These are phyloP conservation scores for Aeminium ludgeri DNA, from an alignment of 495 filamentous ascomycete genomes.

Conservation along the genomic window DNA sequence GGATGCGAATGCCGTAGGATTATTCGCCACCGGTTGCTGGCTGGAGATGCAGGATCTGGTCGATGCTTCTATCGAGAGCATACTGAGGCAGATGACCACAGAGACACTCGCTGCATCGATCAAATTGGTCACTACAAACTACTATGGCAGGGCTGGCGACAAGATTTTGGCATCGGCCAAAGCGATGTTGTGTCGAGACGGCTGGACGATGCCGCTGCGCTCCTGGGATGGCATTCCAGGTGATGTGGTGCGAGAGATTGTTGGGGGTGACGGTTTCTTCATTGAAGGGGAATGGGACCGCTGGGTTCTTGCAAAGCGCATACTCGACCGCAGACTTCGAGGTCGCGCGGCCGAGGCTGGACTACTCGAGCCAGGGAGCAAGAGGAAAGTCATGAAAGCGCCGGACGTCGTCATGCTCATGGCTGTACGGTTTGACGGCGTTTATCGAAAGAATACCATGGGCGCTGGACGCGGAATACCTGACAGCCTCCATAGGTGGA, in stretches of 20 bases:
- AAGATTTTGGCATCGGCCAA: slow-evolving; percentile 39
- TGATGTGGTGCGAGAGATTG: slow-evolving; percentile 39
- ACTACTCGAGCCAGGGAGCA: slow-evolving; percentile 23
- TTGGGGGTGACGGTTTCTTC: slow-evolving; percentile 45
- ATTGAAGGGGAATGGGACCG: slow-evolving; percentile 41
- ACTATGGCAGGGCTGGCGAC: slow-evolving; percentile 40
- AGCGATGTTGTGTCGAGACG: slow-evolving; percentile 43
- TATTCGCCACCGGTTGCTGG: slow-evolving; percentile 45
- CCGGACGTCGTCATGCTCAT: slow-evolving; percentile 27
- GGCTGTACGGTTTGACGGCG: slow-evolving; percentile 31
- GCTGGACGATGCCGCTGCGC: slow-evolving; percentile 39
- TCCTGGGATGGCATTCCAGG: slow-evolving; percentile 43
- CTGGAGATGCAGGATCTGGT: slow-evolving; percentile 43
- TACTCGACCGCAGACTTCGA: slow-evolving; percentile 36
- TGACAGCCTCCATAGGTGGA: slow-evolving; percentile 29
- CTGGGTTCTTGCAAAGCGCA: slow-evolving; percentile 37
- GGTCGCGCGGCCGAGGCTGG: slow-evolving; percentile 28
- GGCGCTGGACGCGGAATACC: slow-evolving; percentile 19
- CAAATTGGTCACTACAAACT: slow-evolving; percentile 39
- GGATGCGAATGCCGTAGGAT: slow-evolving; percentile 36
- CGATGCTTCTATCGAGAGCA: slow-evolving; percentile 35
- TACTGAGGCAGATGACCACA: slow-evolving; percentile 37
- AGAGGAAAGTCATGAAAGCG: slow-evolving; percentile 23
- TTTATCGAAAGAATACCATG: slow-evolving; percentile 29
- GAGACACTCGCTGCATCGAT: slow-evolving; percentile 32